Percentiles rank a stretch among this genome's conserved stretches.
These are phyloP conservation scores for Paraglomus brasilianum DNA, from an alignment of 192 early-diverging fungal species.

Conservation along the genomic window DNA sequence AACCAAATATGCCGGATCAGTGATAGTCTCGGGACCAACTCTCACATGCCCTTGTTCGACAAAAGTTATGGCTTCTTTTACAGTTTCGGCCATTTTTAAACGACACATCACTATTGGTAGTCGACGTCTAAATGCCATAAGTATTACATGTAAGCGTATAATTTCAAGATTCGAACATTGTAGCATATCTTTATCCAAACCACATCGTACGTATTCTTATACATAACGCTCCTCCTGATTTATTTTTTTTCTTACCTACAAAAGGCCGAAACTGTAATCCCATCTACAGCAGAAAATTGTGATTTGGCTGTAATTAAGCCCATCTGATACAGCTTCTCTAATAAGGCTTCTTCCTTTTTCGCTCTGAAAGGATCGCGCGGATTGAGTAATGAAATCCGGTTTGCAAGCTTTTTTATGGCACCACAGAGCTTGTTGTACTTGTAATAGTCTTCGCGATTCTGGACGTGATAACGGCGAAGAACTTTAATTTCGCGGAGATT, in stretches of 20 bases:
- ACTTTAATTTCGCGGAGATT: constrained; percentile 81
- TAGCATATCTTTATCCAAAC: too few species aligned
- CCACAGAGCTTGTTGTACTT: constrained; percentile 87
- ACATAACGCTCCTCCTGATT: not conserved
- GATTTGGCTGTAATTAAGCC: constrained; percentile 79
- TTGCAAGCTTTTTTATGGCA: constrained; percentile 77
- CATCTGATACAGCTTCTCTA: constrained; percentile 85
- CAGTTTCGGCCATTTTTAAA: constrained; percentile 93
- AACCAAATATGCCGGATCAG: constrained; percentile 77
- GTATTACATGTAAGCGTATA: constrained; percentile 8
- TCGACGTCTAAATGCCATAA: constrained; percentile 54
- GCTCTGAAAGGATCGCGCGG: constrained; percentile 78
- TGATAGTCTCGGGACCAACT: constrained; percentile 87
- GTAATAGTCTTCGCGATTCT: constrained; percentile 85
- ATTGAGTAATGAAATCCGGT: constrained; percentile 81
- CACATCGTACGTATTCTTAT: too few species aligned
- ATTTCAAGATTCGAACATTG: not conserved
- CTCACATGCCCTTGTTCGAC: constrained; percentile 95
- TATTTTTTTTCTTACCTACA: constrained; percentile 53
- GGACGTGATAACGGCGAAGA: constrained; percentile 85
- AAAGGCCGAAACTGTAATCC: constrained; percentile 83
- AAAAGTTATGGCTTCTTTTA: constrained; percentile 84
- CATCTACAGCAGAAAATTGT: constrained; percentile 73
- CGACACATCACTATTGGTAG: constrained; percentile 91
- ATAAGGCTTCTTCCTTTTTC: constrained; percentile 70